Evolutionary conservation across 116 monocot genomes (phyloP), one percentile per base, ranked within the genome.

Genomic region (Dioscorea cayenensis): DNA sequence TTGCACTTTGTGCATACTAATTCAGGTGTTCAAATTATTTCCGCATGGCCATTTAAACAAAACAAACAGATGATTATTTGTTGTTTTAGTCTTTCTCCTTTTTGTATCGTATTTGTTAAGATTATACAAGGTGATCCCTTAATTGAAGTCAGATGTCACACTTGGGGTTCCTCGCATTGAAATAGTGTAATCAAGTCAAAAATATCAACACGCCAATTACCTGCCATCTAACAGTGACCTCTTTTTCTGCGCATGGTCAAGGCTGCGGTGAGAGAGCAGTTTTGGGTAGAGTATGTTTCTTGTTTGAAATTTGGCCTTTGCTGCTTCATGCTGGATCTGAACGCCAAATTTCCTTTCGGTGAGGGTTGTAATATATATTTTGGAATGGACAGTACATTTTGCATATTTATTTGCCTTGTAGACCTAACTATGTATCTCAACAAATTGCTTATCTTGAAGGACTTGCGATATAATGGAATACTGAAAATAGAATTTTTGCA

Each of bases 121-220:
- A 55, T 55, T 19, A n/a, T 10, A 43, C 21, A 38, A 65, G 66
- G 66, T 77, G 32, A 19, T 77, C 25, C 43, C 82, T 90, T 90
- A 67, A 86, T 77, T 60, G 29, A n/a, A 4, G 71, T 66, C 50
- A 95, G 91, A 99, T 81, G 83, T 94, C 63, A 99, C 99, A 63
- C 91, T 86, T 82, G 99, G 99, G 36, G 99, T 99, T 79, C 99
- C 99, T 81, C 99, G 99, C 12, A 94, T 99, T 74, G 99, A 99
- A 83, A 91, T n/a, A n/a, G n/a, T n/a, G n/a, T 99, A 72, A 91
- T 99, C 65, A 86, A 99, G 23, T 62, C 29, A 99, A 99, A 84
- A 99, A 86, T 59, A 99, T 99, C 27, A 94, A 84, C 51, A 94
- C 94, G 49, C 99, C 99, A 23, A 84, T 91, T 68, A 89, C 94